Evolutionary conservation across 768 basidiomycete species (phyloP), one percentile per base, ranked within the genome.

Genomic region (Xerocomus brunneocitrinus): DNA sequence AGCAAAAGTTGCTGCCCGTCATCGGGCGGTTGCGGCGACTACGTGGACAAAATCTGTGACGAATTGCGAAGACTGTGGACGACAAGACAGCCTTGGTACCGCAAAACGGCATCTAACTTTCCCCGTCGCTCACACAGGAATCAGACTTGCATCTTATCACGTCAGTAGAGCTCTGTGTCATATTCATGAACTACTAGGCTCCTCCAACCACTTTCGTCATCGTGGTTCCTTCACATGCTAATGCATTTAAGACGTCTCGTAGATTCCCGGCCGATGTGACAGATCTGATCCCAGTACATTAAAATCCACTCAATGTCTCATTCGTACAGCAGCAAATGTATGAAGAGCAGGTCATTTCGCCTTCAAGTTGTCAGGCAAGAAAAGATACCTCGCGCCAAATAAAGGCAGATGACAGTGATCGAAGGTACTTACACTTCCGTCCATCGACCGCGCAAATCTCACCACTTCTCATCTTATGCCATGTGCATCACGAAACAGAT

Each of bases 211-310:
- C 67, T 31, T 62, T 81, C 10, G 74, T 76, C 68, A 66, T 78
- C 24, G 63, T 75, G 9, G 75, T 79, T 55, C 67, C 69, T 32
- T 60, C 74, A 9, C 78, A 81, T 50, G 54, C 34, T 47, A 55
- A 52, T 78, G 28, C 83, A 82, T 8, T 82, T 9, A 32, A 47
- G 27, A 24, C 35, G 40, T 42, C 40, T 46, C 62, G 58, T 63
- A 63, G 58, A 61, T 62, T 53, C 16, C 62, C 55, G 58, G 49
- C 38, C 46, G 55, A 51, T 57, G 78, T 45, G 58, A 74, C 46
- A 74, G 71, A 73, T 79, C 43, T 79, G 75, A 24, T 76, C 76
- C 71, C 74, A 43, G 54, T 65, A 53, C 54, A 57, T 60, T 38
- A 49, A 43, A 42, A 44, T 53, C 39, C 25, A 42, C 44, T 39